phyloP scores from a whole-genome alignment of 2,329 filamentous ascomycete species.

The Bisporella sp. region DNA sequence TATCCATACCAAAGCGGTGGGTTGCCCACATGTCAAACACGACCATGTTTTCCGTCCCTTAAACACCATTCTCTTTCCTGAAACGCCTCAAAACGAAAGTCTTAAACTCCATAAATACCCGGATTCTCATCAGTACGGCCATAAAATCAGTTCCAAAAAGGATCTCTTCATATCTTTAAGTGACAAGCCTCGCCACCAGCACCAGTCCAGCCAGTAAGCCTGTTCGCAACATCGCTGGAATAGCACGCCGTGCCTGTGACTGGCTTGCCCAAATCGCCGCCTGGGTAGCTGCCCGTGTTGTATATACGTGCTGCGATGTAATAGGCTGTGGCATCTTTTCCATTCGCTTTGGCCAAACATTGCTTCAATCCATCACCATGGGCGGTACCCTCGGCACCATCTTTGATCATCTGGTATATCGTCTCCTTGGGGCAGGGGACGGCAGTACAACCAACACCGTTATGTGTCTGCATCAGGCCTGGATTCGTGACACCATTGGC shows the following conservation, averaged over 20 bases:
- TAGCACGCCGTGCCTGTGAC: slow-evolving; percentile 14
- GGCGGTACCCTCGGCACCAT: slow-evolving; percentile 30
- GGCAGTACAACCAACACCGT: slow-evolving; percentile 9
- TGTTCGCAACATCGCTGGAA: slow-evolving; percentile 14
- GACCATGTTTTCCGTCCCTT: no score
- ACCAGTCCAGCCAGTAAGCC: slow-evolving; percentile 12
- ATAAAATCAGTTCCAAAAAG: neutral
- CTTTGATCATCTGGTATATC: slow-evolving; percentile 28
- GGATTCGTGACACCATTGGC: slow-evolving; percentile 11
- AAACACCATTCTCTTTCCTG: no score
- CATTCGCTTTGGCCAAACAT: slow-evolving; percentile 22
- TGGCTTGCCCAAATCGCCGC: slow-evolving; percentile 23
- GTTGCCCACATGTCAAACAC: no score
- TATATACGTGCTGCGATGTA: slow-evolving; percentile 32
- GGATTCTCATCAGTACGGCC: no score
- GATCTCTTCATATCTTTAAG: no score
- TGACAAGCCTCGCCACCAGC: neutral
- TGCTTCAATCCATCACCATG: slow-evolving; percentile 29
- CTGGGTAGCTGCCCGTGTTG: slow-evolving; percentile 29
- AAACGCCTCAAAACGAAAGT: no score
- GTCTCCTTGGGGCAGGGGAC: slow-evolving; percentile 4
- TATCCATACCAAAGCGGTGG: no score
- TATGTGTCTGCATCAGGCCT: slow-evolving; percentile 21
- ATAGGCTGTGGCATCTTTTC: slow-evolving; percentile 18
- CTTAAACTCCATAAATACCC: no score